Evolutionary conservation across 2,329 filamentous ascomycete genomes (phyloP), one percentile per base, ranked within the genome.

Genomic region (Grosmannia serpens): DNA sequence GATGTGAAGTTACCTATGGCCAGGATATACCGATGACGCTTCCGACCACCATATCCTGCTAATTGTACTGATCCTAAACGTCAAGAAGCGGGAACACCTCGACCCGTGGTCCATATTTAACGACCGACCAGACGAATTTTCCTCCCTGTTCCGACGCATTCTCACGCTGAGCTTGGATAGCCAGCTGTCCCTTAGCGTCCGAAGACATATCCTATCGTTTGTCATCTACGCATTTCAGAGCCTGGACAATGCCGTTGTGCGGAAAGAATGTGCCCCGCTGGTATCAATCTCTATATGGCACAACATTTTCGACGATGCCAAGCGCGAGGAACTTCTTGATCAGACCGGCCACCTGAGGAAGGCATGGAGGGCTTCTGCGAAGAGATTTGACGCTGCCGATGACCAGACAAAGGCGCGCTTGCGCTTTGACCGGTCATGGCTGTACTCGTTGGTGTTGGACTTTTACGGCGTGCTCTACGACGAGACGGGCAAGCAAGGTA

Each of bases 271-370:
- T 71, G 94, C 92, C 8, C 90, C 95, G 1, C 76, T 99, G 56
- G 92, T 99, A 24, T 94, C 91, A 15, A 96, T 99, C 65, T 87
- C 89, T 1, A 90, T 94, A 66, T 99, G 94, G 94, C 89, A 97
- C 67, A 95, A 96, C 68, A 75, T 99, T 44, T 88, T 89, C 33
- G 88, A 82, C 59, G 90, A 95, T 38, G 79, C 81, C 60, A 82
- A 85, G 62, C 83, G 90, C 64, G 89, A 95, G 58, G 75, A 76
- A 38, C 82, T 85, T 58, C 78, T 99, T 33, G 84, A 89, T 50
- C 85, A 88, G 64, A 81, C 82, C 53, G 73, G 83, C n/a, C 85
- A 89, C 63, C 73, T 95, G 65, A 86, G 83, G 69, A 97, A 96
- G 70, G 87, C 90, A 55, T 99, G 94, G 94, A 86, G 90, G 66